phyloP scores from a whole-genome alignment of 78 protist genomes.

The Dictyostelium capitatum region DNA sequence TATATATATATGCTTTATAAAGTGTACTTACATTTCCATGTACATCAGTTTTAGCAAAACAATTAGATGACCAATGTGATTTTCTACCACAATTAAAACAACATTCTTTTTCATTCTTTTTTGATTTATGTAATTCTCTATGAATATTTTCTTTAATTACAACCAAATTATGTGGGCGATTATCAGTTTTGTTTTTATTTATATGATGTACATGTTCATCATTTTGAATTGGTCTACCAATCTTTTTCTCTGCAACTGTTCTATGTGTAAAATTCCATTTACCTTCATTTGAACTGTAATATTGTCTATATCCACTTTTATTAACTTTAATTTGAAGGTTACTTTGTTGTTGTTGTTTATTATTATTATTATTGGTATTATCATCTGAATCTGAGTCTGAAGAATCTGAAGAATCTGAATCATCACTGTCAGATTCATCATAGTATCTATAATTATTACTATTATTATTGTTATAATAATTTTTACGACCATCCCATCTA shows the following conservation, averaged over 20 bases:
- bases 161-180: neutral
- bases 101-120: neutral
- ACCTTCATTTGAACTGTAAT: neutral
- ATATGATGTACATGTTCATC: conserved; percentile 24
- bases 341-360: too few relatives aligned
- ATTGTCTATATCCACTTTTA: conserved; percentile 14
- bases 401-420: too few relatives aligned
- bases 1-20: too few relatives aligned
- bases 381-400: too few relatives aligned
- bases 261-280: conserved; percentile 3
- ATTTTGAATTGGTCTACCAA: neutral
- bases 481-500: too few relatives aligned
- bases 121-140: conserved; percentile 5
- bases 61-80: neutral
- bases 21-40: neutral
- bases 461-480: too few relatives aligned
- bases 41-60: neutral
- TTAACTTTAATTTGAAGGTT: too few relatives aligned
- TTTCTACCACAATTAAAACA: neutral
- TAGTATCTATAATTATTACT: too few relatives aligned
- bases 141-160: conserved; percentile 1
- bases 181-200: conserved; percentile 2
- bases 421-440: too few relatives aligned
- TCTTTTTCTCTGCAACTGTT: conserved; percentile 1
- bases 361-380: too few relatives aligned